phyloP scores from a whole-genome alignment of 495 filamentous ascomycete genomes.

The Barbatosphaeria neglecta region DNA sequence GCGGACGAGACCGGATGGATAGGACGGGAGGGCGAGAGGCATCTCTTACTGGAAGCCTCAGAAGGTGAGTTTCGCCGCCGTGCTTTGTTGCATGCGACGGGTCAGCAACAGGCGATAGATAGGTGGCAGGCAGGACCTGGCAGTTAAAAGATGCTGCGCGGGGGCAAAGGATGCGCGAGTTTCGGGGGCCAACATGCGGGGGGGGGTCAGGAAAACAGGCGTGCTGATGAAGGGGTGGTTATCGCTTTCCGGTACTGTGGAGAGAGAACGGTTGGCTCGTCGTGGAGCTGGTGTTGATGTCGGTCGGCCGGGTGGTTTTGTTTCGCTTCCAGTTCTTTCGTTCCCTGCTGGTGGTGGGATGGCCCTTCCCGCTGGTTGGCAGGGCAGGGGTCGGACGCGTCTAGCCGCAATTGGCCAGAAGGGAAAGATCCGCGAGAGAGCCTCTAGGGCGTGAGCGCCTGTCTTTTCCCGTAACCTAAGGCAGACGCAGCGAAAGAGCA shows the following conservation, averaged over 20 bases:
- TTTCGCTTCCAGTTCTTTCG: neutral
- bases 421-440: no score
- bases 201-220: neutral
- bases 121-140: no score
- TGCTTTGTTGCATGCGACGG: neutral
- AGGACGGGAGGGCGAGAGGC: neutral
- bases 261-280: neutral
- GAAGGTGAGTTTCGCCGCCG: no score
- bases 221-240: neutral
- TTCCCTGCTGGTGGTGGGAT: neutral
- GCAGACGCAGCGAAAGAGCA: no score
- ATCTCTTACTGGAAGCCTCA: neutral
- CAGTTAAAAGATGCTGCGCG: neutral
- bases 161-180: neutral
- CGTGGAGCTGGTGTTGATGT: neutral
- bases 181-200: neutral
- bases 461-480: no score
- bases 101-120: no score
- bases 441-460: no score
- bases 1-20: no score
- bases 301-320: neutral
- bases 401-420: neutral
- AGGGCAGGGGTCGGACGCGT: neutral
- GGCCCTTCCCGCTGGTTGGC: neutral
- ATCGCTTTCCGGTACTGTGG: neutral